A percentile compares a stretch with the other conserved stretches of the same genome.
These are phyloP conservation scores for Fonsecaea nubica DNA, from an alignment of 2,329 filamentous ascomycete species.

Conservation along the genomic window DNA sequence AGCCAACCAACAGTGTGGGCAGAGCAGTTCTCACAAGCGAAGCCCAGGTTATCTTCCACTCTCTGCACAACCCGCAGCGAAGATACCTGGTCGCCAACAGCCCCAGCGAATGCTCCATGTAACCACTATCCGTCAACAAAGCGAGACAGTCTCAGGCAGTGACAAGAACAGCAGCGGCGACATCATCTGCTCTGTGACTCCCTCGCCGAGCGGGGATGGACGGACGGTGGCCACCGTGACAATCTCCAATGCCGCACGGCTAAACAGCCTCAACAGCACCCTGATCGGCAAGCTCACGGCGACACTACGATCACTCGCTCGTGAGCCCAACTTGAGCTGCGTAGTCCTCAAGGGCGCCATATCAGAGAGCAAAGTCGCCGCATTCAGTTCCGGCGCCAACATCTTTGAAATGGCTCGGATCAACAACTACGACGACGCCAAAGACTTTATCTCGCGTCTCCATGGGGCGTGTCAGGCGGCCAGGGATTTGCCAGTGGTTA, in stretches of 20 bases:
- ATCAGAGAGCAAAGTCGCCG: constrained; percentile 44
- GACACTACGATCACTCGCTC: constrained; percentile 35
- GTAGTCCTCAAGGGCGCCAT: constrained; percentile 53
- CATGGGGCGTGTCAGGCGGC: constrained; percentile 31
- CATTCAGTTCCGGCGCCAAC: constrained; percentile 90
- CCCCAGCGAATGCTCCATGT: background rate
- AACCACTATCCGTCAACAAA: background rate
- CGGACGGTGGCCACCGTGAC: constrained; percentile 41
- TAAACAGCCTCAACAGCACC: constrained; percentile 41
- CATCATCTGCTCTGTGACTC: constrained; percentile 6
- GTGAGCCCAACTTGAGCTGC: constrained; percentile 44
- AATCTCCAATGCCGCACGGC: constrained; percentile 41
- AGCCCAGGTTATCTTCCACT: background rate
- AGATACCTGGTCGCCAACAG: background rate
- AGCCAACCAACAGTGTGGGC: background rate
- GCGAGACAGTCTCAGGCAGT: background rate
- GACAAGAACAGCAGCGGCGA: constrained; percentile 6
- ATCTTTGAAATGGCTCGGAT: constrained; percentile 71
- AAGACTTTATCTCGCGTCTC: constrained; percentile 45
- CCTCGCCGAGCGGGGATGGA: background rate
- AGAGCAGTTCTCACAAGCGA: background rate
- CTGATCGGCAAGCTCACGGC: constrained; percentile 37
- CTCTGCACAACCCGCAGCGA: background rate
- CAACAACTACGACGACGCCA: constrained; percentile 42
- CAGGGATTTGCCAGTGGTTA: constrained; percentile 17